phyloP scores from a whole-genome alignment of 805 yeast species.

The Candida stauntonica region DNA sequence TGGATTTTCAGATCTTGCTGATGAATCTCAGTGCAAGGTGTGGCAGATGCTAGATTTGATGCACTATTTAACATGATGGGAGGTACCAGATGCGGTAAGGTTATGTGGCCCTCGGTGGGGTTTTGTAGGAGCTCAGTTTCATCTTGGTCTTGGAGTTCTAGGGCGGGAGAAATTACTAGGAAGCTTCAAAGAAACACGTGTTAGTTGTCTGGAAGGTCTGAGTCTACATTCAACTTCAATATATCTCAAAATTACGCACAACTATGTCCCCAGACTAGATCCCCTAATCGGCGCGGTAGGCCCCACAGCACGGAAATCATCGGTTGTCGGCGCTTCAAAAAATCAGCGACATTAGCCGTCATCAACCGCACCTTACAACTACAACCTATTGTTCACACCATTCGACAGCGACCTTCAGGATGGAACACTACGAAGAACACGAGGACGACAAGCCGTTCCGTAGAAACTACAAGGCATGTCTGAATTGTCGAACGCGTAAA shows the following conservation, averaged over 20 bases:
- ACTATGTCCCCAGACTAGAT: no score
- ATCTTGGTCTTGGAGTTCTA: background rate
- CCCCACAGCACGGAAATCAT: conserved; percentile 1
- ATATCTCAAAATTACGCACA: no score
- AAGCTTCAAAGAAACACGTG: no score
- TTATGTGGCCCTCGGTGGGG: background rate
- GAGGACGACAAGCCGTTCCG: conserved; percentile 16
- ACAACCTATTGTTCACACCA: no score
- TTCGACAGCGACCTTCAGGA: no score
- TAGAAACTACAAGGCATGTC: conserved; percentile 66
- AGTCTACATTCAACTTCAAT: no score
- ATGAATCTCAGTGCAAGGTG: no score
- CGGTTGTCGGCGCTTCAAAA: conserved; percentile 2
- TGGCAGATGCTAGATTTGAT: no score
- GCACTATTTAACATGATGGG: conserved; percentile 16
- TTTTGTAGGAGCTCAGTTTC: background rate
- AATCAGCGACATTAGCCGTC: background rate
- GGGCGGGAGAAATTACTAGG: no score
- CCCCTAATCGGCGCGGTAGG: no score
- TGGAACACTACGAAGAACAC: background rate
- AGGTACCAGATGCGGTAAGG: conserved; percentile 3
- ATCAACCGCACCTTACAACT: background rate
- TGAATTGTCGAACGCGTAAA: conserved; percentile 79
- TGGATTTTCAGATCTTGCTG: no score
- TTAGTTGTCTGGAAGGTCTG: no score